Evolutionary conservation across 148 eudicot species (phyloP), one percentile per base, ranked within the genome.

Genomic region (Polygonum maritimum): DNA sequence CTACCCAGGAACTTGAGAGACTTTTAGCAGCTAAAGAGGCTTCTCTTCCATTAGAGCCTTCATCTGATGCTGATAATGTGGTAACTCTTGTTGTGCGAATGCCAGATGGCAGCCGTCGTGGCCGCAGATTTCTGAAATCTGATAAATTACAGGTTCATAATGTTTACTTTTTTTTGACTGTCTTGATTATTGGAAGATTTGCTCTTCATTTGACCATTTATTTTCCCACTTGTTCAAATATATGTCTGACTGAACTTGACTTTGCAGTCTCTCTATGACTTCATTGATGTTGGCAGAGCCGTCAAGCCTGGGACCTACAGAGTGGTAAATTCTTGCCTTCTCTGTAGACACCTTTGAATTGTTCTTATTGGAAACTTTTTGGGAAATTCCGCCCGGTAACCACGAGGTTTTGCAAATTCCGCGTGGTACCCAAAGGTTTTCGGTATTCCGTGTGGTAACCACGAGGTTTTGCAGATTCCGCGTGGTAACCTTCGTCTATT

Each of bases 61-160:
- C 90, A 75, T 41, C 83, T 72, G 91, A 89, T 79, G 88, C 89
- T 82, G 98, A 86, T 60, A 91, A 91, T 83, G 91, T 88, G 35
- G 88, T 96, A 6, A 96, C 82, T 51, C 97, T 96, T 76, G 89
- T 92, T 71, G 94, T 96, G 79, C 84, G 89, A 81, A 87, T 96
- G 99, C 97, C 98, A 62, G 93, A 96, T 83, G 98, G 99, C 55
- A 89, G 84, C 76, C 87, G 99, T 58, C 93, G 79, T 80, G 97
- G 97, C 47, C 92, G 97, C 39, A 83, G 94, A 65, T 96, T 92
- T 82, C 78, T 82, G 0, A 96, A 80, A 81, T 81, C 94, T 75
- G 90, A 96, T 78, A 91, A 88, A 76, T 84, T 96, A 74, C 91
- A 92, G 97, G 99, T 96, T 47, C 36, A 35, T 14, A 35, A 36